Evolutionary conservation across 139 green algal species (phyloP).

Genomic region (Volvox reticuliferus): DNA sequence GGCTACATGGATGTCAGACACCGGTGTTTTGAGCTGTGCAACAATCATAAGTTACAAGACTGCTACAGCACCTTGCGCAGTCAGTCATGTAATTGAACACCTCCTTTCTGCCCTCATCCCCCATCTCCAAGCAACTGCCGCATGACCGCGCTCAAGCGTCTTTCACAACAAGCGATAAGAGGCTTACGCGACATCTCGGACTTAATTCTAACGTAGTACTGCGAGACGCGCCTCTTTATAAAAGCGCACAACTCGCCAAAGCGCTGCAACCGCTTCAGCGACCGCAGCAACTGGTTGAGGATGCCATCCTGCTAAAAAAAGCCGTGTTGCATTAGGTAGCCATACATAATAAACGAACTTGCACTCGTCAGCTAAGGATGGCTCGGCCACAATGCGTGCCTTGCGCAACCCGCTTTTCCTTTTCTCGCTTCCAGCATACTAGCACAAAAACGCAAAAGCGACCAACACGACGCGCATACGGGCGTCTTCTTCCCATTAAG

Average conservation of each 20-base stretch:
- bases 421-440: background rate
- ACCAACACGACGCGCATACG: background rate
- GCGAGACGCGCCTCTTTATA: background rate
- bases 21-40: too few relatives aligned
- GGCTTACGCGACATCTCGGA: too few relatives aligned
- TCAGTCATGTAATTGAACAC: too few relatives aligned
- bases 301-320: slow-evolving; percentile 15
- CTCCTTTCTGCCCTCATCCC: too few relatives aligned
- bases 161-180: too few relatives aligned
- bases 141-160: too few relatives aligned
- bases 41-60: too few relatives aligned
- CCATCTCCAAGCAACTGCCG: too few relatives aligned
- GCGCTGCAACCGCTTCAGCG: background rate
- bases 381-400: slow-evolving; percentile 10
- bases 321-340: background rate
- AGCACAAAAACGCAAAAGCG: background rate
- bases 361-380: background rate
- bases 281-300: background rate
- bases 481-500: background rate
- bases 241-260: background rate
- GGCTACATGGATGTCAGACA: too few relatives aligned
- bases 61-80: too few relatives aligned
- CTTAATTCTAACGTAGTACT: background rate
- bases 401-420: background rate
- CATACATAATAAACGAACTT: slow-evolving; percentile 16